phyloP scores from a whole-genome alignment of 2,329 filamentous ascomycete genomes.

The Alternaria brassicae region DNA sequence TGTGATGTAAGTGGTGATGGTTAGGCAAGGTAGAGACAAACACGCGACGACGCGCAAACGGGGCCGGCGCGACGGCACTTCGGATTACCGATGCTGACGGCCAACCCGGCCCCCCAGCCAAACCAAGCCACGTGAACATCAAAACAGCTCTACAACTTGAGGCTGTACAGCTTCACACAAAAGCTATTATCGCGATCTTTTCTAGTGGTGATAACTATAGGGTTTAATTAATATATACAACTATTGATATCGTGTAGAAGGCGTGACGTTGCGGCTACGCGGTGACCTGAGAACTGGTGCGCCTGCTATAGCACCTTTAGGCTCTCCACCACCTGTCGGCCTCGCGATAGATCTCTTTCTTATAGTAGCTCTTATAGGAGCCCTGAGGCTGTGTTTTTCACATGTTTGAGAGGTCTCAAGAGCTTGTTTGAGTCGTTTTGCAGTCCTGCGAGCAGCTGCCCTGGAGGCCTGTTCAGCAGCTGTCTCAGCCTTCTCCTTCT shows the following conservation, averaged over 20 bases:
- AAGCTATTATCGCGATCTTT: no score
- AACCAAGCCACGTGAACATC: no score
- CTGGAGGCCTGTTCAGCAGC: neutral
- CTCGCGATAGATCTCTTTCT: neutral
- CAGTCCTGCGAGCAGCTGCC: neutral
- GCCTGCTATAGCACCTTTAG: neutral
- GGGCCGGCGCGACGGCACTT: no score
- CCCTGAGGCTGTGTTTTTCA: neutral
- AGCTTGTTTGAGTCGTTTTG: neutral
- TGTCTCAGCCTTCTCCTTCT: constrained; percentile 1
- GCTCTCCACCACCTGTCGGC: neutral
- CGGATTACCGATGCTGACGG: no score
- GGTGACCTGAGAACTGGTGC: neutral
- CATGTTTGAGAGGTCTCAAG: neutral
- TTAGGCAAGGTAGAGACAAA: neutral
- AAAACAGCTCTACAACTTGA: no score
- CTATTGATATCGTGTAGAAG: neutral
- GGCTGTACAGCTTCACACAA: no score
- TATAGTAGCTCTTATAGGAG: neutral
- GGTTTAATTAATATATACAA: neutral
- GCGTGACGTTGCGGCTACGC: neutral
- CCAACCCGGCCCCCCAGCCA: no score
- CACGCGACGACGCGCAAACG: neutral
- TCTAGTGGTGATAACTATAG: no score
- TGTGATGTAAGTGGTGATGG: neutral